Evolutionary conservation across 352 stramenopile species (phyloP), one percentile per base, ranked within the genome.

Genomic region (Globisporangium paroecandrum): DNA sequence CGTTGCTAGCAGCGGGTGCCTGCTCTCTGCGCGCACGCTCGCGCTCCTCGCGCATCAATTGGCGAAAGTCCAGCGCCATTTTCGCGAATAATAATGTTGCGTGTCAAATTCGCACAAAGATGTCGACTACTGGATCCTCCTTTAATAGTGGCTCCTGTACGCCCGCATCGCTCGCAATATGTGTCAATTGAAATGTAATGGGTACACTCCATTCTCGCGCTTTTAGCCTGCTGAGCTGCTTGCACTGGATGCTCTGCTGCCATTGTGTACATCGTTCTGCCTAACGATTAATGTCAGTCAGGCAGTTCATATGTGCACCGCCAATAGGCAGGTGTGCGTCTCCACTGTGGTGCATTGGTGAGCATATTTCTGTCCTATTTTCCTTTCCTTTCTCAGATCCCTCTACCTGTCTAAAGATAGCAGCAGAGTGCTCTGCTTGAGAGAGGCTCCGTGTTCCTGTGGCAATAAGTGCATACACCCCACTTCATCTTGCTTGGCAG

Each of bases 1-100:
- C 18, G 7, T 6, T 46, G 22, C 6, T 10, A 3, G 47, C 62
- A 7, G 24, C 57, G n/a, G 34, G 24, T 4, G 43, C n/a, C 2
- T 62, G 62, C 41, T 70, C 58, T n/a, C 73, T 54, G 43, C 66
- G 75, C 64, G 70, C 74, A 55, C 79, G 79, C 43, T 71, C 70
- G 22, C 79, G 79, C 69, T 88, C 82, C 25, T 88, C 79, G 24
- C 70, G 76, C 25, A 90, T 65, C 65, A 90, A 57, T 58, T 75
- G 69, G 5, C 75, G 69, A 41, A 90, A 88, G 68, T 90, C 75
- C 78, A 90, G 54, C 54, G 54, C 27, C 54, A 59, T 59, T 15
- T 59, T 41, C 7, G 54, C 15, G n/a, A 13, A 4, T 10, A 9
- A 41, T 38, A 43, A 46, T 47, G 41, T n/a, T 47, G 15, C 5